Evolutionary conservation across 352 stramenopile genomes (phyloP).

Genomic region (Phytophthora macrochlamydospora): DNA sequence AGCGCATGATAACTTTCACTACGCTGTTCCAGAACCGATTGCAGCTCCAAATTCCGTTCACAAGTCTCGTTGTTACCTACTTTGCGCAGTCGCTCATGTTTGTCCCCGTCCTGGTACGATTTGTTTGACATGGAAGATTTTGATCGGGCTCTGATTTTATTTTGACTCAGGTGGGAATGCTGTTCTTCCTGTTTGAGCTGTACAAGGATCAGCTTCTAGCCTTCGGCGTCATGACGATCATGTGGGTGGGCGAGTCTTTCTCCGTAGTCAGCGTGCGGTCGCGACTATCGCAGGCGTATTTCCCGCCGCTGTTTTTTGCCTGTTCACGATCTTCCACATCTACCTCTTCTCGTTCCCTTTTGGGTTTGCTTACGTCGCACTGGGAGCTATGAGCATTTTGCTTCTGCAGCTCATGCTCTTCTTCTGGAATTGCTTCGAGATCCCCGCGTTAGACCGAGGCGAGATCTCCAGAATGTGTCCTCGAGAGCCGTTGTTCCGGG

Average conservation of each 20-base stretch:
- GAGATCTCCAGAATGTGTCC: slow-evolving; percentile 41
- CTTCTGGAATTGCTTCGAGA: slow-evolving; percentile 76
- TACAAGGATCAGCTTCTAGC: slow-evolving; percentile 93
- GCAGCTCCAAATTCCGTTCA: slow-evolving; percentile 68
- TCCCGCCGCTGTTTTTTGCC: slow-evolving; percentile 91
- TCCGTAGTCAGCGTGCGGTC: slow-evolving; percentile 88
- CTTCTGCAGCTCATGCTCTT: slow-evolving; percentile 66
- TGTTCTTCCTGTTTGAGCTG: slow-evolving; percentile 96
- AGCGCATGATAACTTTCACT: slow-evolving; percentile 94
- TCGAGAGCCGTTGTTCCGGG: slow-evolving; percentile 28
- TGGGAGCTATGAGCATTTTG: slow-evolving; percentile 47
- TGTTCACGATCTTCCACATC: slow-evolving; percentile 95
- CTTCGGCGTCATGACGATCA: slow-evolving; percentile 88
- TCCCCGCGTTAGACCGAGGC: slow-evolving; percentile 56
- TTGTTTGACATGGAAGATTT: slow-evolving; percentile 1
- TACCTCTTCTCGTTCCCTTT: slow-evolving; percentile 96
- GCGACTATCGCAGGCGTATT: slow-evolving; percentile 75
- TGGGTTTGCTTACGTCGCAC: slow-evolving; percentile 92
- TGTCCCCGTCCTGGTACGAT: slow-evolving; percentile 89
- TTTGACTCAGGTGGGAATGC: slow-evolving; percentile 84
- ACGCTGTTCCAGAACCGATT: slow-evolving; percentile 87
- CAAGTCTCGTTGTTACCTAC: slow-evolving; percentile 86
- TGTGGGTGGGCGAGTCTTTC: slow-evolving; percentile 92
- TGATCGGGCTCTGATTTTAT: background rate
- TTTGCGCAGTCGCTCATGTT: slow-evolving; percentile 94